Percentiles rank a stretch among this genome's conserved stretches.
phyloP scores from a whole-genome alignment of 176 grass and related monocot species.

The Cenchrus fungigraminus region DNA sequence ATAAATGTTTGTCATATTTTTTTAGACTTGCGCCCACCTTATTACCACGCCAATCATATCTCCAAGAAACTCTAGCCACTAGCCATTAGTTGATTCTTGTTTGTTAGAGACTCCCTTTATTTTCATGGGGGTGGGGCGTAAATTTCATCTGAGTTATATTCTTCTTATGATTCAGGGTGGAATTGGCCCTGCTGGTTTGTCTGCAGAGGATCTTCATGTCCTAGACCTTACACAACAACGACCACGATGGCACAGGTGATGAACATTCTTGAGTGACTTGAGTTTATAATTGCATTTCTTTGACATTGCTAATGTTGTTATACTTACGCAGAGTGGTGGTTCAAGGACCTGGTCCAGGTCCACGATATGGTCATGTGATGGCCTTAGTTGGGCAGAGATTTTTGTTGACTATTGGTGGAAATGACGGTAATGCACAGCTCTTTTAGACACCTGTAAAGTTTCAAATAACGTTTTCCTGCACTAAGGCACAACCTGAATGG shows the following conservation, averaged over 20 bases:
- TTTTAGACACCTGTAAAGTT: conserved; percentile 30
- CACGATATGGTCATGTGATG: conserved; percentile 99
- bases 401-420: conserved; percentile 98
- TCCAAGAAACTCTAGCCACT: conserved; percentile 21
- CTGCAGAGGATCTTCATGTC: conserved; percentile 99
- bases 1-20: background rate
- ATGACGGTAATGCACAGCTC: conserved; percentile 78
- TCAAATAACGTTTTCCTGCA: conserved; percentile 8
- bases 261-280: conserved; percentile 29
- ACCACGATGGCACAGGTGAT: conserved; percentile 98
- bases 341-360: conserved; percentile 98
- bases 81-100: background rate
- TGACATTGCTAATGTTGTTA: conserved; percentile 46
- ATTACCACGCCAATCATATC: background rate
- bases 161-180: conserved; percentile 69
- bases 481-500: conserved; percentile 6
- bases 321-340: conserved; percentile 81
- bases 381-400: conserved; percentile 99
- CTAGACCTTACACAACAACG: conserved; percentile 94
- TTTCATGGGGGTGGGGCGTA: background rate
- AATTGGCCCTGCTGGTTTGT: conserved; percentile 98
- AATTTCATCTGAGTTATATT: conserved; percentile 23
- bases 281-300: conserved; percentile 24
- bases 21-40: background rate
- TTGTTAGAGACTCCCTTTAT: background rate